These are phyloP conservation scores for Umbelopsis isabellina DNA, from an alignment of 192 early-diverging fungal species.

Conservation along the genomic window DNA sequence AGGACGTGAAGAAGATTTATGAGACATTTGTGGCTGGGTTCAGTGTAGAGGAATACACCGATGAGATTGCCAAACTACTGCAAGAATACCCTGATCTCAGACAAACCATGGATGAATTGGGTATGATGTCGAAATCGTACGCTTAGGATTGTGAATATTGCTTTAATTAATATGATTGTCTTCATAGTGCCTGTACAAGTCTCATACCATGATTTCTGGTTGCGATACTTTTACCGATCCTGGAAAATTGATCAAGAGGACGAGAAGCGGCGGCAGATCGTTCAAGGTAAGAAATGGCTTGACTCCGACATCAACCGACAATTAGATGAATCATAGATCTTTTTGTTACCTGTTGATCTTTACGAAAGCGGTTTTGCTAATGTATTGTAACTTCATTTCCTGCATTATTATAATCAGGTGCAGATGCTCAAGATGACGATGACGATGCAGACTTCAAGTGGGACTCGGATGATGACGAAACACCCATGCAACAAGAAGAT, in stretches of 20 bases:
- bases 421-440: slow-evolving; percentile 27
- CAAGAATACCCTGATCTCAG: slow-evolving; percentile 50
- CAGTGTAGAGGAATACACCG: slow-evolving; percentile 52
- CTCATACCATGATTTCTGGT: slow-evolving; percentile 53
- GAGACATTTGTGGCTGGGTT: slow-evolving; percentile 49
- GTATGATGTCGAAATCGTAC: slow-evolving; percentile 22
- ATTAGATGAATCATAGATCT: slow-evolving; percentile 15
- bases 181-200: slow-evolving; percentile 49
- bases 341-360: background rate
- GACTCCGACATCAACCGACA: background rate
- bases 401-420: background rate
- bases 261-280: slow-evolving; percentile 49
- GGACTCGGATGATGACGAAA: slow-evolving; percentile 41
- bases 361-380: no score
- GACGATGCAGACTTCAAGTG: slow-evolving; percentile 36
- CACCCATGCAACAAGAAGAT: background rate
- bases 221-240: slow-evolving; percentile 51
- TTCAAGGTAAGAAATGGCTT: slow-evolving; percentile 38
- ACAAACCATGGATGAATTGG: slow-evolving; percentile 47
- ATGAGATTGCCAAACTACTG: slow-evolving; percentile 46
- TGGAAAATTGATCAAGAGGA: slow-evolving; percentile 60
- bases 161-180: background rate
- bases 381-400: no score
- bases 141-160: background rate
- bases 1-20: slow-evolving; percentile 42